phyloP scores from a whole-genome alignment of 768 basidiomycete genomes.

The Tubosaeta sp. region DNA sequence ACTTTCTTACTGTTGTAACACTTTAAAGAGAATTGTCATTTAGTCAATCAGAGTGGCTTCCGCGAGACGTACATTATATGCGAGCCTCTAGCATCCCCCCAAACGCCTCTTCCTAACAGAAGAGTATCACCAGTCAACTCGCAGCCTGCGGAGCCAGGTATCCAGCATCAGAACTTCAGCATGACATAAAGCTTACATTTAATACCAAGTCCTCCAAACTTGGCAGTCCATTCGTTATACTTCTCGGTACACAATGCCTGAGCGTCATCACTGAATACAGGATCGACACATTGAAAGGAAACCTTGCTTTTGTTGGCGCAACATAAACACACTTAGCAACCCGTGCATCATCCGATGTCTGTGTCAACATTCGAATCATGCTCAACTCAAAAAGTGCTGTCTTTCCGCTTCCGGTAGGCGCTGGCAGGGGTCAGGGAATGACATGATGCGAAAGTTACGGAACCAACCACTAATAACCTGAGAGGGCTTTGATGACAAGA shows the following conservation, averaged over 20 bases:
- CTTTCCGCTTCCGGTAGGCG: conserved; percentile 95
- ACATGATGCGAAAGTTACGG: conserved; percentile 1
- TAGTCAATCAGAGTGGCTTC: not conserved
- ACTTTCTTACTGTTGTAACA: conserved; percentile 65
- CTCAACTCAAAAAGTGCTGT: conserved; percentile 92
- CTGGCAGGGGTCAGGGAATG: conserved; percentile 36
- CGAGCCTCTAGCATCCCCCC: conserved; percentile 71
- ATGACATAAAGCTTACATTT: conserved; percentile 50
- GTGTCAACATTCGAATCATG: conserved; percentile 68
- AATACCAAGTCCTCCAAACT: conserved; percentile 72
- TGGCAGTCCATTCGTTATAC: conserved; percentile 74
- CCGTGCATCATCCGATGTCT: conserved; percentile 32
- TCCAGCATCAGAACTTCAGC: not conserved
- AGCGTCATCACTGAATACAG: not conserved
- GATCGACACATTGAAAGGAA: not conserved
- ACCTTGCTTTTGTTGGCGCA: conserved; percentile 79
- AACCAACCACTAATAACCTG: conserved; percentile 70
- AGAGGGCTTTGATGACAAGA: conserved; percentile 7
- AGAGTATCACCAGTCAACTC: conserved; percentile 93
- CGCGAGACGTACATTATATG: conserved; percentile 65
- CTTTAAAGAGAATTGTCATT: conserved; percentile 32
- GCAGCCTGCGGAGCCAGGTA: conserved; percentile 48
- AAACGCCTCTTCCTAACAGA: conserved; percentile 56
- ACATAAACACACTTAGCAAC: conserved; percentile 81
- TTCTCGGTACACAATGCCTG: conserved; percentile 89